Percentiles rank a stretch among this genome's conserved stretches.
phyloP scores from a whole-genome alignment of 2,329 filamentous ascomycete genomes.

The Fusarium secorum region DNA sequence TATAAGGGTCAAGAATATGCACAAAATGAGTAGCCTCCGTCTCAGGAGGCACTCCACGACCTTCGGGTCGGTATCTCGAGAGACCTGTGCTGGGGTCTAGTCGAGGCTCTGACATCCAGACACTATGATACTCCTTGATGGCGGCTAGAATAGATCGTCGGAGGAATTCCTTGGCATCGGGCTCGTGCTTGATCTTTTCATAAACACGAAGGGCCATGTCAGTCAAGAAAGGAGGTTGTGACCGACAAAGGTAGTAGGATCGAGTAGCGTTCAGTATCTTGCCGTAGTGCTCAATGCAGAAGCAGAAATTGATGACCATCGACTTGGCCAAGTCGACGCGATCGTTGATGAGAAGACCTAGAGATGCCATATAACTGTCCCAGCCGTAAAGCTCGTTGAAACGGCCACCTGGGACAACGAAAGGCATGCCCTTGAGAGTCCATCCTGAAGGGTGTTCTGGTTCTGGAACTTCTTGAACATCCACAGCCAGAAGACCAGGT shows the following conservation, averaged over 20 bases:
- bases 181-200: constrained; percentile 89
- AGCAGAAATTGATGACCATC: constrained; percentile 97
- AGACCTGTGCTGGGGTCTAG: constrained; percentile 80
- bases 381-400: constrained; percentile 99
- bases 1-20: constrained; percentile 82
- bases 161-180: constrained; percentile 82
- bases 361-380: constrained; percentile 98
- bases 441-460: constrained; percentile 66
- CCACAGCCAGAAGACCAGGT: constrained; percentile 88
- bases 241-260: constrained; percentile 92
- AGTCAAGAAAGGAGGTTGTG: constrained; percentile 95
- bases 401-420: constrained; percentile 94
- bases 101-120: constrained; percentile 84
- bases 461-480: constrained; percentile 79
- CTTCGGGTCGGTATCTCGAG: constrained; percentile 84
- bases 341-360: constrained; percentile 87
- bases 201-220: constrained; percentile 97
- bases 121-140: constrained; percentile 94
- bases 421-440: constrained; percentile 82
- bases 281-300: constrained; percentile 97
- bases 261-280: constrained; percentile 98
- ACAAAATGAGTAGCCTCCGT: constrained; percentile 88
- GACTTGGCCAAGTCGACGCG: constrained; percentile 86
- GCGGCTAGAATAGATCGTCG: constrained; percentile 82
- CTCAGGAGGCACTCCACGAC: constrained; percentile 87